phyloP scores from a whole-genome alignment of 2,329 filamentous ascomycete species.

The Kalmusia sp. region DNA sequence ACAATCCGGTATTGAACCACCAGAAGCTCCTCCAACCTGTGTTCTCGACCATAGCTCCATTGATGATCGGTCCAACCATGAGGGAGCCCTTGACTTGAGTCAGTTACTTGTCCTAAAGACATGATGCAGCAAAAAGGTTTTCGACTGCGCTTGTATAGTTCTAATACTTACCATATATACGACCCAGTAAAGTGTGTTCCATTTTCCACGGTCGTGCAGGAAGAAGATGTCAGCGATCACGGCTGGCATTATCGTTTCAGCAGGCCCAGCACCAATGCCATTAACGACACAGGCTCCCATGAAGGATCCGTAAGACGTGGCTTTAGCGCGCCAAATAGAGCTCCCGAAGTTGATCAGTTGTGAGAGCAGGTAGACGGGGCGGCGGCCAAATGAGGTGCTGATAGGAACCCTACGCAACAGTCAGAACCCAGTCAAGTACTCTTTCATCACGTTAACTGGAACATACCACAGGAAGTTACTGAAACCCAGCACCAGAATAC shows the following conservation, averaged over 20 bases:
- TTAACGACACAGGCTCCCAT: conserved; percentile 70
- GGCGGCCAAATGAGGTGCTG: conserved; percentile 61
- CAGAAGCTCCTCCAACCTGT: conserved; percentile 69
- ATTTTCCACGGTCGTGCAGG: conserved; percentile 69
- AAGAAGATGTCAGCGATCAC: conserved; percentile 72
- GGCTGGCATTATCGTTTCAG: conserved; percentile 67
- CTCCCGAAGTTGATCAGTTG: conserved; percentile 61
- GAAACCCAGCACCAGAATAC: conserved; percentile 64
- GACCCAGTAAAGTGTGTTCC: conserved; percentile 67
- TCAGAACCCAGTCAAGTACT: no score
- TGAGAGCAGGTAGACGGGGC: conserved; percentile 61
- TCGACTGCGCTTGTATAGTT: no score
- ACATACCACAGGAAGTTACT: conserved; percentile 66
- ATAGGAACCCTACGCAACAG: conserved; percentile 59
- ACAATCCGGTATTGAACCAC: conserved; percentile 68
- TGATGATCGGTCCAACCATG: conserved; percentile 65
- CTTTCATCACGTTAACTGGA: background rate
- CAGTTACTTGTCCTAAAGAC: no score
- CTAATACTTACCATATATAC: no score
- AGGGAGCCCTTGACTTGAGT: no score
- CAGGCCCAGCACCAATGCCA: conserved; percentile 67
- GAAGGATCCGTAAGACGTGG: conserved; percentile 65
- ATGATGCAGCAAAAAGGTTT: no score
- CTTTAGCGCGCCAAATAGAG: conserved; percentile 65
- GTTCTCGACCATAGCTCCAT: conserved; percentile 66